Evolutionary conservation across 116 monocot species (phyloP).

Genomic region (Posidonia oceanica): DNA sequence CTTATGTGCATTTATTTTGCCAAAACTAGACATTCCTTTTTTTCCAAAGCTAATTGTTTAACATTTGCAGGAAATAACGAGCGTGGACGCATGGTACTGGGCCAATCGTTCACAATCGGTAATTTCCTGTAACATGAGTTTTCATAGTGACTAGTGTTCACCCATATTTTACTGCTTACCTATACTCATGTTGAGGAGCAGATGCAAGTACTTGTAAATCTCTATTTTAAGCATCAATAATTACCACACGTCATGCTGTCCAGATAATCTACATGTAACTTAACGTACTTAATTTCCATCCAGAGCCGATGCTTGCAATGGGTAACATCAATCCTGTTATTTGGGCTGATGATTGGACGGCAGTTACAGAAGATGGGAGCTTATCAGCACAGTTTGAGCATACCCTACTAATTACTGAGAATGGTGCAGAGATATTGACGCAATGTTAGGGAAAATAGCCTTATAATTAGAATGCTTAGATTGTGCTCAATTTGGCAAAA

Average conservation of each 20-base stretch:
- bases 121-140: constrained; percentile 7
- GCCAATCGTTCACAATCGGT: constrained; percentile 98
- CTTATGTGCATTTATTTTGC: no score
- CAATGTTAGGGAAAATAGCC: constrained; percentile 29
- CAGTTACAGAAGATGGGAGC: constrained; percentile 89
- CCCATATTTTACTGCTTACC: not conserved
- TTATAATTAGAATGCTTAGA: not conserved
- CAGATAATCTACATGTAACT: not conserved
- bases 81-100: constrained; percentile 60
- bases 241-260: no score
- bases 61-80: constrained; percentile 86
- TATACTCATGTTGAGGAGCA: not conserved
- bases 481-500: not conserved
- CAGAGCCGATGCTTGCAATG: constrained; percentile 94
- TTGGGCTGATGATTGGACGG: constrained; percentile 89
- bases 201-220: no score
- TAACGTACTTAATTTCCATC: not conserved
- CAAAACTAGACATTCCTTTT: no score
- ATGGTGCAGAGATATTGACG: constrained; percentile 81
- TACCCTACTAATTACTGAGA: constrained; percentile 76
- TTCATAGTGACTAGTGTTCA: not conserved
- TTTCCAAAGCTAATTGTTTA: not conserved
- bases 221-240: no score
- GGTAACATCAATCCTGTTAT: constrained; percentile 68
- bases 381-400: constrained; percentile 96